Percentiles rank a stretch among this genome's conserved stretches.
Conservation (phyloP, 805 yeast genomes). For the Tanozyma kutaoensis region DNA sequence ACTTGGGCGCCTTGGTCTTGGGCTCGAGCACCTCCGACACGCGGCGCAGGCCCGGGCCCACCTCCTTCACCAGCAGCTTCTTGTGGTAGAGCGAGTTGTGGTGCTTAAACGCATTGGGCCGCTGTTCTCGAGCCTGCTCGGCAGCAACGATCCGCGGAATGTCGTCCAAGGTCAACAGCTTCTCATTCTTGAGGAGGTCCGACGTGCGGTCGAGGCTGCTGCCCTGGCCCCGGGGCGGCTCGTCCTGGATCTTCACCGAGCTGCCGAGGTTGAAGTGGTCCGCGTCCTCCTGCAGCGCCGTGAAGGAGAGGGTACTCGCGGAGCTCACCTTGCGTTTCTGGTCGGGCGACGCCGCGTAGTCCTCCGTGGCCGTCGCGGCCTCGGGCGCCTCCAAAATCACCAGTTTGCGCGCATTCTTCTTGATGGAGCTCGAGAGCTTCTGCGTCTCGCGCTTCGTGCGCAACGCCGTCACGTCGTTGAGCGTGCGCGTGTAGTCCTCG, state of each 20-base stretch:
- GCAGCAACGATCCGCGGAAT: constrained; percentile 95
- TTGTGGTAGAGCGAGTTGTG: constrained; percentile 37
- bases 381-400: constrained; percentile 51
- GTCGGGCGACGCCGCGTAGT: constrained; percentile 5
- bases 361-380: constrained; percentile 24
- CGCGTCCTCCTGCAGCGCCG: constrained; percentile 11
- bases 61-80: constrained; percentile 3
- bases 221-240: constrained; percentile 19
- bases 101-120: constrained; percentile 87
- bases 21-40: no score
- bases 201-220: constrained; percentile 46
- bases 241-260: constrained; percentile 19
- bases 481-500: constrained; percentile 58
- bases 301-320: constrained; percentile 16
- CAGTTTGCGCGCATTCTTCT: constrained; percentile 54
- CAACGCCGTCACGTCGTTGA: constrained; percentile 64
- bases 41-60: no score
- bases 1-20: no score
- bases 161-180: constrained; percentile 84
- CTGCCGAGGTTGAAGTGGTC: constrained; percentile 14
- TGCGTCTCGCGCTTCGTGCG: constrained; percentile 62
- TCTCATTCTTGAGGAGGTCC: constrained; percentile 63
- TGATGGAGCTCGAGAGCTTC: constrained; percentile 37
- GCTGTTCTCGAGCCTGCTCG: constrained; percentile 85
- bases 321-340: constrained; percentile 8